A percentile compares a stretch with the other conserved stretches of the same genome.
Evolutionary conservation across 495 filamentous ascomycete species (phyloP).

Genomic region (Penicillium canariense): DNA sequence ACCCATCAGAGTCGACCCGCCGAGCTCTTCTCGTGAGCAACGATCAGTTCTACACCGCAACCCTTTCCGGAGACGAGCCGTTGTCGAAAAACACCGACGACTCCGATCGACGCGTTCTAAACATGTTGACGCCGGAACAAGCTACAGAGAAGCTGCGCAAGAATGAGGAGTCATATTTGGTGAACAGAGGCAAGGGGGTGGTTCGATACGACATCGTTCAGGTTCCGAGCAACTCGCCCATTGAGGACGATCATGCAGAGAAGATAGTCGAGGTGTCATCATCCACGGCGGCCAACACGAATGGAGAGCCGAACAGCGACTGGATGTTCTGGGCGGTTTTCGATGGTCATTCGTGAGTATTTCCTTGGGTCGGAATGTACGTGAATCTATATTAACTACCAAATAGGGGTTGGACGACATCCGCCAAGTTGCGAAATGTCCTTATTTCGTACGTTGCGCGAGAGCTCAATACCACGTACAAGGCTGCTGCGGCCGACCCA

Average conservation of each 20-base stretch:
- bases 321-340: conserved; percentile 99
- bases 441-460: conserved; percentile 89
- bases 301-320: conserved; percentile 63
- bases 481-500: conserved; percentile 63
- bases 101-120: conserved; percentile 74
- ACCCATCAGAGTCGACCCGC: conserved; percentile 32
- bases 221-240: conserved; percentile 92
- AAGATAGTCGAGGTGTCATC: conserved; percentile 89
- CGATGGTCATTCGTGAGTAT: conserved; percentile 84
- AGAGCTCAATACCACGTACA: conserved; percentile 92
- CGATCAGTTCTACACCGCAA: conserved; percentile 79
- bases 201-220: conserved; percentile 95
- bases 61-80: conserved; percentile 75
- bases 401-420: conserved; percentile 92
- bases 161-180: conserved; percentile 86
- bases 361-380: background rate
- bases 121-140: conserved; percentile 96
- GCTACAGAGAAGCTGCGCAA: conserved; percentile 83
- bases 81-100: conserved; percentile 83
- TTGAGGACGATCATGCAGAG: conserved; percentile 97
- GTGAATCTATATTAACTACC: conserved; percentile 13
- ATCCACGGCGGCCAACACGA: conserved; percentile 48
- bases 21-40: conserved; percentile 70
- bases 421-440: conserved; percentile 88
- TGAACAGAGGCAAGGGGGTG: conserved; percentile 87